These are phyloP conservation scores for Beauveria rudraprayagi DNA, from an alignment of 2,329 filamentous ascomycete species.

Conservation along the genomic window DNA sequence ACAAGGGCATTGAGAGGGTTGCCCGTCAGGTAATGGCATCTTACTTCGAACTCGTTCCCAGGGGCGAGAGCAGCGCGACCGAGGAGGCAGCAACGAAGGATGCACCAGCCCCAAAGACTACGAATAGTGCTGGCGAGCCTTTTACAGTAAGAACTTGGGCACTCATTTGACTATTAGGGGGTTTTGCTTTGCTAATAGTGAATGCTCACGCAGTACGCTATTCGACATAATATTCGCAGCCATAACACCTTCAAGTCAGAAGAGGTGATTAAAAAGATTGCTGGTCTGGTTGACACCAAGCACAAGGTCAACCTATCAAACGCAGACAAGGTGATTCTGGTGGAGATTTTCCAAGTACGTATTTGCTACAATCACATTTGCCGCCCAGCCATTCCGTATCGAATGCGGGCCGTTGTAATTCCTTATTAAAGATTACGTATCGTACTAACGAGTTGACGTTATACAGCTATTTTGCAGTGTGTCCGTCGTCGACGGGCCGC, in stretches of 20 bases:
- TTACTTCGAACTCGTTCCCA: constrained; percentile 45
- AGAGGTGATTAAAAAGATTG: constrained; percentile 63
- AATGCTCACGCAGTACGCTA: constrained; percentile 58
- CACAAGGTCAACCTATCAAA: constrained; percentile 71
- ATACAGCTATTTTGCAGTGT: constrained; percentile 66
- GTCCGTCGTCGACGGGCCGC: constrained; percentile 61
- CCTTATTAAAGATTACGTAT: not conserved
- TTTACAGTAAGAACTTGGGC: constrained; percentile 34
- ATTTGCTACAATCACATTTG: not conserved
- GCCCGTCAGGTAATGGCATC: constrained; percentile 53
- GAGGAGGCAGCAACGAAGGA: constrained; percentile 1
- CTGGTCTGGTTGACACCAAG: constrained; percentile 52
- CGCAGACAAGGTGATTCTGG: constrained; percentile 71
- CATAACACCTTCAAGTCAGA: constrained; percentile 61
- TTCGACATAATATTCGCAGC: constrained; percentile 69
- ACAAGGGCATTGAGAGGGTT: constrained; percentile 58
- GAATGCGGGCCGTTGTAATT: not conserved
- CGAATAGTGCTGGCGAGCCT: constrained; percentile 15
- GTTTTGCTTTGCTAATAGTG: not conserved
- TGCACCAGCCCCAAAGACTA: constrained; percentile 7
- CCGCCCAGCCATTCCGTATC: no score
- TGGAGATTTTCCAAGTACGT: constrained; percentile 71
- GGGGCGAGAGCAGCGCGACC: constrained; percentile 14
- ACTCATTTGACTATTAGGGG: not conserved
- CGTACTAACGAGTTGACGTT: not conserved